phyloP scores from a whole-genome alignment of 345 rosid genomes.

The Eucalyptus guilfoylei region DNA sequence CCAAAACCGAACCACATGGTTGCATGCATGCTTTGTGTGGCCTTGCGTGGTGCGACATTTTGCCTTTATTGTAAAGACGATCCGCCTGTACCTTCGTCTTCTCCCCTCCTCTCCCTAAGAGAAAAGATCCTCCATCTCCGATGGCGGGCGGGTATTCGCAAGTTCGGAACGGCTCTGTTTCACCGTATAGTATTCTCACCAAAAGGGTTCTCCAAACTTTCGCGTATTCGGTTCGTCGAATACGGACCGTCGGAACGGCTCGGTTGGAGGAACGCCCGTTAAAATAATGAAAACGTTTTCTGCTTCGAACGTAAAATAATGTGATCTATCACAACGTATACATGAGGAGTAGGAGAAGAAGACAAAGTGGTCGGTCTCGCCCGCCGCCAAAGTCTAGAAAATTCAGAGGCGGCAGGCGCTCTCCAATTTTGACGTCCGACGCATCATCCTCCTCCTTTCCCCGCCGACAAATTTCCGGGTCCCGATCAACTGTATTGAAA shows the following conservation, averaged over 20 bases:
- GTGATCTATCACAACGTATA: not conserved
- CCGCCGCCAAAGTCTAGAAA: not conserved
- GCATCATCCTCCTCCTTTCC: not conserved
- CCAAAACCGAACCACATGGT: not conserved
- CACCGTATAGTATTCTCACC: not conserved
- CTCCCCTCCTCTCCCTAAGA: not conserved
- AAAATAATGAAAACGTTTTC: not conserved
- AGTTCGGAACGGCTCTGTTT: not conserved
- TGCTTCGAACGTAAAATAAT: not conserved
- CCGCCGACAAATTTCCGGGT: not conserved
- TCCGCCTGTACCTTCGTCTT: not conserved
- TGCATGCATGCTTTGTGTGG: not conserved
- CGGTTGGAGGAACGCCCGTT: too few relatives aligned
- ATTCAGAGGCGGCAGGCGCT: not conserved
- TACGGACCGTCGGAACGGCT: not conserved
- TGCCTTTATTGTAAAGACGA: not conserved
- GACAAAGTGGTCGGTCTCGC: not conserved
- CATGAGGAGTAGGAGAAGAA: not conserved
- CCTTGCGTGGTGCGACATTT: not conserved
- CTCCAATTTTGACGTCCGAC: not conserved
- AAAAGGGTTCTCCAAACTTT: not conserved
- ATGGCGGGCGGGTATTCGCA: not conserved
- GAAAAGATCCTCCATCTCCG: not conserved
- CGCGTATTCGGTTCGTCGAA: not conserved
- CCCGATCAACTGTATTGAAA: not conserved